Base-by-base conservation (phyloP, 768 basidiomycete species). In the Paxillus involutus region DNA sequence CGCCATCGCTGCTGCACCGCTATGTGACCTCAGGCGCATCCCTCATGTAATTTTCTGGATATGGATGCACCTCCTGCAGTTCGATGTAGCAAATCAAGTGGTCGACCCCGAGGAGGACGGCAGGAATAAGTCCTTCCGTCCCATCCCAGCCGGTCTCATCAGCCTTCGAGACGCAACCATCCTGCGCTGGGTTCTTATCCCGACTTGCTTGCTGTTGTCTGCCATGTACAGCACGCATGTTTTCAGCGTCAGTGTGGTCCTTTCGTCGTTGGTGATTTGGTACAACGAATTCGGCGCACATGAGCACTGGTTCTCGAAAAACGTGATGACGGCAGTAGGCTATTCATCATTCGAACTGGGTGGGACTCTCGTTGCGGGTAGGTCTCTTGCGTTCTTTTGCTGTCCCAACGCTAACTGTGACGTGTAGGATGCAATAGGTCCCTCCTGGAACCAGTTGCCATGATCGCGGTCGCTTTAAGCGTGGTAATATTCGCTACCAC, bases 51-150 rank as follows among this genome's bases (percentile, higher is more conserved):
- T 75, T 36, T 59, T 74, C 36, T 80, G 79, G 79, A 73, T 77
- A 11, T 78, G 73, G 71, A 55, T 79, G 6, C 80, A 80, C 56
- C 67, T 78, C 29, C 64, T 80, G 6, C 76, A 77, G 39, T 77
- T 75, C 66, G 68, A 74, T 47, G 64, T 75, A 16, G 65, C 76
- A 8, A 80, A 80, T 50, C 79, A 80, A 59, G 59, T 68, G 12
- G 61, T 72, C 29, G 65, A 68, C 49, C 68, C 72, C 10, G 71
- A 71, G 37, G 79, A 80, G 60, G 79, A 80, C 56, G 60, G 59
- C 11, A 61, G 52, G 55, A 80, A 80, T 54, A 77, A 79, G 53
- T 66, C 75, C 11, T 75, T 69, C 62, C 68, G 79, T 37, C 79
- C 79, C 2, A 65, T 80, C 37, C 79, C 79, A 1, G 66, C 79